Evolutionary conservation across 2,329 filamentous ascomycete genomes (phyloP).

Genomic region (Tolypocladium guangdongense): DNA sequence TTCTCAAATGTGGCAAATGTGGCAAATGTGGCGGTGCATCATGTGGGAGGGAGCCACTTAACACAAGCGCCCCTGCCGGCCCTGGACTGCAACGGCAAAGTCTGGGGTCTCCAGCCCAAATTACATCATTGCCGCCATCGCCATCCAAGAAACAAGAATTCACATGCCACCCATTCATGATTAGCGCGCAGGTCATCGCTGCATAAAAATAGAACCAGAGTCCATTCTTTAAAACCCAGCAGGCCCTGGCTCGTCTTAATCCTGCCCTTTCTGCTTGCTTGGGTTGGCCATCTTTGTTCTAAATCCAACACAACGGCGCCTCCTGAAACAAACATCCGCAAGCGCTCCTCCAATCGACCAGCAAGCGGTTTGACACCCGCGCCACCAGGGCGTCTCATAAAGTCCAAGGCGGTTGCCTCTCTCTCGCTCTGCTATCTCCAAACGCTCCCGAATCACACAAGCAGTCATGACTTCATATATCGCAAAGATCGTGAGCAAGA

Average conservation of each 20-base stretch:
- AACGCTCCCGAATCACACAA: not conserved
- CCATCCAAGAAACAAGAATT: not conserved
- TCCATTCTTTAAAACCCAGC: not conserved
- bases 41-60: not conserved
- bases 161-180: not conserved
- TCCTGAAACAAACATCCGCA: slow-evolving; percentile 13
- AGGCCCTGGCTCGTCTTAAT: not conserved
- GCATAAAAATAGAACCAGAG: not conserved
- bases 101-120: not conserved
- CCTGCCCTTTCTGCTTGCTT: not conserved
- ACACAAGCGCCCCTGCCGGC: not conserved
- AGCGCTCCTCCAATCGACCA: slow-evolving; percentile 8
- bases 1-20: not conserved
- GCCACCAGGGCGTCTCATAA: slow-evolving; percentile 5
- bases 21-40: not conserved
- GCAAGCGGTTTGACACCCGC: slow-evolving; percentile 9
- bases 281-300: slow-evolving; percentile 8
- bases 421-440: not conserved
- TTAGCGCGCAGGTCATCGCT: not conserved
- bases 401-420: not conserved
- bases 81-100: not conserved
- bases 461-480: slow-evolving; percentile 39
- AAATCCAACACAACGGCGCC: slow-evolving; percentile 8
- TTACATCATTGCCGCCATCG: not conserved
- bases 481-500: slow-evolving; percentile 44